Base-by-base conservation (phyloP, 345 rosid species). In the Trapa bicornis region DNA sequence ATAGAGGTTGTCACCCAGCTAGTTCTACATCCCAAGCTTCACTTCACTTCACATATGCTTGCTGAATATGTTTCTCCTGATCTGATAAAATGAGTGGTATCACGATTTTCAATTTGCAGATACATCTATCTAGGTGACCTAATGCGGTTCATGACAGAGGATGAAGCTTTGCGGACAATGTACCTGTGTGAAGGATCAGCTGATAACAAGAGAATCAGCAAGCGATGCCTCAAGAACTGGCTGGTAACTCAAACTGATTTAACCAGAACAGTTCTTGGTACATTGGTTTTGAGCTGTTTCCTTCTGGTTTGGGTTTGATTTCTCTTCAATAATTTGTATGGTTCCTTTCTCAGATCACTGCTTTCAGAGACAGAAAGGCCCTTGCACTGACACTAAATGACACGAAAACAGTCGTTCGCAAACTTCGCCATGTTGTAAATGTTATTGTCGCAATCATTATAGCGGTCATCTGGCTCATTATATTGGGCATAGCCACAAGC, bases 381-480 rank as follows among this genome's bases (percentile, higher is more conserved):
- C 97, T 94, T 50, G 89, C 99, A n/a, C 52, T 94, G 74, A 88
- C 98, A 3, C 74, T 93, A 56, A 90, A 93, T 47, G 97, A 90
- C 67, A 90, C 99, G 38, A 90, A 93, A 70, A 93, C 98, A 48
- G 98, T 97, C 0, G 96, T 94, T 68, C 85, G 86, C 82, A 89
- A 83, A 75, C 97, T 94, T 41, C 96, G 89, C 74, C 84, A 79
- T 0, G 80, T 94, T 83, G 81, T 87, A 3, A 87, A 94, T 68
- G 65, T 72, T 14, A 32, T 86, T 35, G 88, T 81, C n/a, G 77
- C 69, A 36, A 69, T 71, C 57, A 70, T 84, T 53, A 85, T 85
- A 50, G 2, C 71, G 0, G 80, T 87, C 35, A 87, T 91, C 77
- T 91, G 84, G 83, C 89, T 94, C 37, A 73, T 87, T 65, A 78